Percentiles rank a stretch among this genome's conserved stretches.
phyloP scores from a whole-genome alignment of 2,329 filamentous ascomycete species.

The Aspergillus pseudoviridinutans region DNA sequence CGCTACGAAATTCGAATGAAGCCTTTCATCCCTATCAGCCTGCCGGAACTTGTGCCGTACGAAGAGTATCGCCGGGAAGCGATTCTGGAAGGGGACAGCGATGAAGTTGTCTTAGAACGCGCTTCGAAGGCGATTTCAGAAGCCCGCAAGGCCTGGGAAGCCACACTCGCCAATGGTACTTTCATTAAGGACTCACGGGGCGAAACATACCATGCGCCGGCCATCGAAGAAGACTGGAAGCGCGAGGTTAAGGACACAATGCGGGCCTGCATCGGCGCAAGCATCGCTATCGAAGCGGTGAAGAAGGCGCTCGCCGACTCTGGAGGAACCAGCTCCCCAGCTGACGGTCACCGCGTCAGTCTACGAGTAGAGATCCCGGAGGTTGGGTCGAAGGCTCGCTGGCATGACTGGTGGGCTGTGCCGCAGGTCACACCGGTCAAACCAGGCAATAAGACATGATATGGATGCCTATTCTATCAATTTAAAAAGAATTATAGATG shows the following conservation, averaged over 20 bases:
- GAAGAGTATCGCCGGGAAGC: slow-evolving; percentile 54
- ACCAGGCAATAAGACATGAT: slow-evolving; percentile 12
- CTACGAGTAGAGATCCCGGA: slow-evolving; percentile 36
- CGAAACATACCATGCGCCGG: slow-evolving; percentile 38
- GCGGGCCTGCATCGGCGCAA: slow-evolving; percentile 67
- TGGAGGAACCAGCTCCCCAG: neutral
- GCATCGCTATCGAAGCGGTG: slow-evolving; percentile 59
- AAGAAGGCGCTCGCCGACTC: slow-evolving; percentile 51
- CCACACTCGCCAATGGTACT: slow-evolving; percentile 36
- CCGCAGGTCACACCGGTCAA: slow-evolving; percentile 31
- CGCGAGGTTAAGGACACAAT: slow-evolving; percentile 57
- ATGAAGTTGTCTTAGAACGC: slow-evolving; percentile 37
- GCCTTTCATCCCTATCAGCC: slow-evolving; percentile 66
- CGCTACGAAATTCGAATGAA: slow-evolving; percentile 85
- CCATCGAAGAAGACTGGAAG: slow-evolving; percentile 59
- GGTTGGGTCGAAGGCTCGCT: slow-evolving; percentile 37
- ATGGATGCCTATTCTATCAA: neutral
- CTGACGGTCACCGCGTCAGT: slow-evolving; percentile 6
- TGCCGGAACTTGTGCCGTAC: slow-evolving; percentile 64
- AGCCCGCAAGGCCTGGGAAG: slow-evolving; percentile 43
- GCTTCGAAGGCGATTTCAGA: slow-evolving; percentile 37
- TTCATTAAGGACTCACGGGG: slow-evolving; percentile 22
- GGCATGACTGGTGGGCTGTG: slow-evolving; percentile 45
- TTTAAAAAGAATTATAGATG: neutral
- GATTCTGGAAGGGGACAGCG: slow-evolving; percentile 42